These are phyloP conservation scores for Colletotrichum sp. DNA, from an alignment of 2,329 filamentous ascomycete species.

Conservation along the genomic window DNA sequence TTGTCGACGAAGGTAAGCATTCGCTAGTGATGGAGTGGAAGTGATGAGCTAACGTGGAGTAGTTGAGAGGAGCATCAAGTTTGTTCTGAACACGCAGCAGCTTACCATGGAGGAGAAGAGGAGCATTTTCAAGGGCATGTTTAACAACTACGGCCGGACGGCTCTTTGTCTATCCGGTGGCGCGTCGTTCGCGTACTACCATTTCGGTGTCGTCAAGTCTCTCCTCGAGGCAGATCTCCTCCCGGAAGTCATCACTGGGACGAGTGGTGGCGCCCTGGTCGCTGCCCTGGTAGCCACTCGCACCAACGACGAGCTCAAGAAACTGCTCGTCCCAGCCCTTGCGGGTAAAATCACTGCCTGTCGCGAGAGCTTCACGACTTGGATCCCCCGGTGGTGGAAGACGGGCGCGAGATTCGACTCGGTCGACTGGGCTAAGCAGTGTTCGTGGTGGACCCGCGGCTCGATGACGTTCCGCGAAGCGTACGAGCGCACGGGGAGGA, in stretches of 20 bases:
- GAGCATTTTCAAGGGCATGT: constrained; percentile 82
- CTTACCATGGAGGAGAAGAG: constrained; percentile 78
- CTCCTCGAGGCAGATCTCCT: constrained; percentile 85
- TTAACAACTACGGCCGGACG: constrained; percentile 90
- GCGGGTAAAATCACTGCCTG: constrained; percentile 86
- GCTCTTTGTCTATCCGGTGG: constrained; percentile 93
- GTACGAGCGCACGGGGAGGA: constrained; percentile 90
- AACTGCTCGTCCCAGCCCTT: constrained; percentile 85
- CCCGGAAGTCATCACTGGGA: constrained; percentile 95
- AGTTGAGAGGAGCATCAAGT: constrained; percentile 71
- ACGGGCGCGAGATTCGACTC: constrained; percentile 95
- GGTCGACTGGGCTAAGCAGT: constrained; percentile 85
- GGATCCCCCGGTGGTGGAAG: constrained; percentile 85
- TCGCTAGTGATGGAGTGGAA: neutral
- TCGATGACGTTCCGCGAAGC: constrained; percentile 95
- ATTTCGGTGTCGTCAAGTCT: constrained; percentile 91
- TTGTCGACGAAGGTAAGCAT: constrained; percentile 77
- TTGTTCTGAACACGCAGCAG: constrained; percentile 72
- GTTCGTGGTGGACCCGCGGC: constrained; percentile 88
- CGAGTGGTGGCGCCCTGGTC: constrained; percentile 90
- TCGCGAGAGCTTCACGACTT: constrained; percentile 75
- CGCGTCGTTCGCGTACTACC: constrained; percentile 95
- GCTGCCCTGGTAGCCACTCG: constrained; percentile 87
- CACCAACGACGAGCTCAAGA: constrained; percentile 88
- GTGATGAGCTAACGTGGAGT: constrained; percentile 16